Evolutionary conservation across 176 grass and related monocot genomes (phyloP).

Genomic region (Bromus sterilis): DNA sequence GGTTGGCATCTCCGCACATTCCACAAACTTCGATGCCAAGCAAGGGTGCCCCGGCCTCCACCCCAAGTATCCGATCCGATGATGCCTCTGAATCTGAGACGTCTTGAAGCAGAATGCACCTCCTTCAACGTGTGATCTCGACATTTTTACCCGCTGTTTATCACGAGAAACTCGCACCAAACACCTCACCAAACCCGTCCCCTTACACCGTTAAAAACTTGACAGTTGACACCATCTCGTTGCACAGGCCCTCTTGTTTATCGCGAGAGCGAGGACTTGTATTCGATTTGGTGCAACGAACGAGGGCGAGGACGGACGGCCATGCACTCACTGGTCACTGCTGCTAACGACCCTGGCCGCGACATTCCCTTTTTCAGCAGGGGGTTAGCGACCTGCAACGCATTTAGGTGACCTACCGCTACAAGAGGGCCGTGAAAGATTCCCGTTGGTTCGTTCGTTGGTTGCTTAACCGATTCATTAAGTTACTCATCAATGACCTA

Average conservation of each 20-base stretch:
- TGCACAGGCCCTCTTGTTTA: not conserved
- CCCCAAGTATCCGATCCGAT: constrained; percentile 41
- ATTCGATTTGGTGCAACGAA: constrained; percentile 14
- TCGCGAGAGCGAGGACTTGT: not conserved
- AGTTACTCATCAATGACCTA: not conserved
- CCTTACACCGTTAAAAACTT: not conserved
- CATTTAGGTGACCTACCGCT: constrained; percentile 34
- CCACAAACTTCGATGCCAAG: constrained; percentile 35
- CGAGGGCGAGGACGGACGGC: not conserved
- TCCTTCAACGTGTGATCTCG: not conserved
- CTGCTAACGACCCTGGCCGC: not conserved
- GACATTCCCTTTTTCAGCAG: constrained; percentile 4
- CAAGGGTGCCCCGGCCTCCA: constrained; percentile 25
- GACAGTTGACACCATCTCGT: not conserved
- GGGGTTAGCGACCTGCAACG: constrained; percentile 36
- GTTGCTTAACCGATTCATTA: constrained; percentile 25
- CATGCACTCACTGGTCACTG: not conserved
- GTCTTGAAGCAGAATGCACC: constrained; percentile 20
- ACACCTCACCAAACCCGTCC: constrained; percentile 4
- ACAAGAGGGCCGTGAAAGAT: constrained; percentile 22
- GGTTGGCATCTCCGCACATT: constrained; percentile 17
- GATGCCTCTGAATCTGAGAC: constrained; percentile 14
- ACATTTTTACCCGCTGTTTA: no score
- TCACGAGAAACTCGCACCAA: not conserved
- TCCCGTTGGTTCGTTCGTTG: constrained; percentile 40